Evolutionary conservation across 2,329 filamentous ascomycete genomes (phyloP), one percentile per base, ranked within the genome.

Genomic region (Aspergillus sp.): DNA sequence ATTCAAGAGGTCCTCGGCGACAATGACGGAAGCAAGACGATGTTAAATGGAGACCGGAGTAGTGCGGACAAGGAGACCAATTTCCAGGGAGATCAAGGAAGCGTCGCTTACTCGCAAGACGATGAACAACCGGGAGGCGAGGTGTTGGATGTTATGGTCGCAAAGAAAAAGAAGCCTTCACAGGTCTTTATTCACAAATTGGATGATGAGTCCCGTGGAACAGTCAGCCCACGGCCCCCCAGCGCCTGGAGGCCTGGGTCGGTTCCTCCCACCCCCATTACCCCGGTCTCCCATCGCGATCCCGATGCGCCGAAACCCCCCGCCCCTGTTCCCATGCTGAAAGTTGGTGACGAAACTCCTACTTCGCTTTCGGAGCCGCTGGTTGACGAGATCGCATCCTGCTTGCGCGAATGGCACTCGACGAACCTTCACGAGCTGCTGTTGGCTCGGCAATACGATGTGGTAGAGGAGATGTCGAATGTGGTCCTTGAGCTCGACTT

Each of bases 351-450:
- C 53, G 91, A 98, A 65, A 94, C 86, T 2, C 85, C 88, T 1
- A 93, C 86, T 0, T 95, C 86, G 4, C 70, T 75, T 11, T 79
- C 83, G 6, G 93, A 98, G 57, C 91, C 91, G 2, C 63, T 98
- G 40, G 88, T 98, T 15, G 91, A 98, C 60, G 91, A 98, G 59
- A 96, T 98, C 48, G 88, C 91, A 10, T 95, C 88, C 3, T 98
- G 91, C 56, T 65, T 98, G 42, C 78, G 91, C 47, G 91, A 98
- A 71, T 98, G 91, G 93, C 89, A 98, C 63, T 93, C 91, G 13
- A 94, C 88, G 12, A 93, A 95, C 53, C 71, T 98, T 11, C 93
- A 98, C 62, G 86, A 93, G 55, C 70, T 96, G 15, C 72, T 98
- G 1, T 73, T 98, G 6, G 78, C 78, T 13, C 75, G 86, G 39